These are phyloP conservation scores for bread wheat (Triticum aestivum) DNA, from an alignment of 176 grass and related monocot species.

Conservation along the genomic window DNA sequence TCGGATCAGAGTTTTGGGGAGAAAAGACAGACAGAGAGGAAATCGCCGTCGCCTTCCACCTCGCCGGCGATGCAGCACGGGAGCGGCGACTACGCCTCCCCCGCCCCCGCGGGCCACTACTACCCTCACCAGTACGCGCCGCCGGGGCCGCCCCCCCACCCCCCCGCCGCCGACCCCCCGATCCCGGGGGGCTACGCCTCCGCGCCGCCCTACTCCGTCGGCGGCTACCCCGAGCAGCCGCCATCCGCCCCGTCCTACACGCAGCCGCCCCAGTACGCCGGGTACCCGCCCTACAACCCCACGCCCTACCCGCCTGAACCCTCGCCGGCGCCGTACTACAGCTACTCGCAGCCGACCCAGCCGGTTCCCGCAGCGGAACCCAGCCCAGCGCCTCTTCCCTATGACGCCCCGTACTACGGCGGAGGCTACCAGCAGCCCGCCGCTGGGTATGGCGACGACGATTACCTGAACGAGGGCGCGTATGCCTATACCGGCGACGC, in stretches of 20 bases:
- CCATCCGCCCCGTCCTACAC: slow-evolving; percentile 39
- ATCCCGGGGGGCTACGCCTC: slow-evolving; percentile 49
- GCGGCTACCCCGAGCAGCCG: slow-evolving; percentile 37
- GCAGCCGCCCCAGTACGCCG: slow-evolving; percentile 29
- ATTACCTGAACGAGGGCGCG: slow-evolving; percentile 60
- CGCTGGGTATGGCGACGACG: slow-evolving; percentile 37
- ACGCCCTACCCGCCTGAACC: slow-evolving; percentile 48
- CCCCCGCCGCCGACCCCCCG: slow-evolving; percentile 34
- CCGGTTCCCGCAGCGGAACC: slow-evolving; percentile 30
- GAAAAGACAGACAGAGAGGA: not conserved
- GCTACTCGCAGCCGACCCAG: slow-evolving; percentile 45
- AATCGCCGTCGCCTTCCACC: slow-evolving; percentile 13
- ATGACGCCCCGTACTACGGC: slow-evolving; percentile 51
- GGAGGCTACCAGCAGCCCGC: slow-evolving; percentile 48
- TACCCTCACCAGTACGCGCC: slow-evolving; percentile 55
- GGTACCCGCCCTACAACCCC: slow-evolving; percentile 53
- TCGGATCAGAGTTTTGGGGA: not conserved
- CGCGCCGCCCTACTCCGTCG: slow-evolving; percentile 65
- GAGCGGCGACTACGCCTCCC: slow-evolving; percentile 55
- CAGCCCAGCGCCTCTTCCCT: slow-evolving; percentile 35
- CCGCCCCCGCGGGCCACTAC: slow-evolving; percentile 44
- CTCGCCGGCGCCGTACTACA: slow-evolving; percentile 40
- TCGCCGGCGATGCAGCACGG: slow-evolving; percentile 55
- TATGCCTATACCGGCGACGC: slow-evolving; percentile 63
- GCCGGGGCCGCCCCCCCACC: slow-evolving; percentile 20